Conservation (phyloP, 306 rosid species). For the Oxytropis ochrocephala region DNA sequence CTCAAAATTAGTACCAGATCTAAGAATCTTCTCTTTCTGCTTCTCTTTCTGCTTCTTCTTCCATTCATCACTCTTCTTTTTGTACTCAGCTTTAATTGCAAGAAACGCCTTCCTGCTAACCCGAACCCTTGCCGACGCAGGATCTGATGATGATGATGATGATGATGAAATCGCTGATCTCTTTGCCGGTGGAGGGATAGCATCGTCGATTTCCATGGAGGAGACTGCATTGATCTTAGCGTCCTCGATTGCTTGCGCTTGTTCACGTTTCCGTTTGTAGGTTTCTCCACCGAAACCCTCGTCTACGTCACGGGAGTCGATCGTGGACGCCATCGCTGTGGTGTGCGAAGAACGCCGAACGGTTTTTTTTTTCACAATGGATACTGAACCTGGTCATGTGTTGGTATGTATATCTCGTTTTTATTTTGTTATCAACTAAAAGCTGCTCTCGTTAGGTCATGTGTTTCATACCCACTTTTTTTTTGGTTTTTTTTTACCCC, state of each 20-base stretch:
- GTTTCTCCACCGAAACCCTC: constrained; percentile 96
- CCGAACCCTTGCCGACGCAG: constrained; percentile 57
- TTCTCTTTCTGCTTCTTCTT: constrained; percentile 89
- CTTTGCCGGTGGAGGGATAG: constrained; percentile 53
- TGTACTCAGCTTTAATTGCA: constrained; percentile 72
- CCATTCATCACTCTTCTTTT: constrained; percentile 70
- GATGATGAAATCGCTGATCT: constrained; percentile 52
- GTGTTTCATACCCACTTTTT: too few species aligned
- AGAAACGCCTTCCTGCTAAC: too few species aligned
- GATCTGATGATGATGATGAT: constrained; percentile 46
- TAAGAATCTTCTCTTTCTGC: constrained; percentile 78
- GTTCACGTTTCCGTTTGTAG: constrained; percentile 73
- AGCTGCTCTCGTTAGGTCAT: too few species aligned
- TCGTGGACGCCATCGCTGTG: constrained; percentile 63
- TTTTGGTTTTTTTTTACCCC: too few species aligned
- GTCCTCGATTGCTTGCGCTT: constrained; percentile 10
- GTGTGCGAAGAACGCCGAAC: background rate
- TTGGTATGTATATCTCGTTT: too few species aligned
- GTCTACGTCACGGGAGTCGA: constrained; percentile 76
- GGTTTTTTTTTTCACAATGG: too few species aligned
- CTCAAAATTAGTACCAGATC: constrained; percentile 75
- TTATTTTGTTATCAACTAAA: too few species aligned
- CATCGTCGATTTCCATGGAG: constrained; percentile 62
- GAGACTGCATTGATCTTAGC: background rate
- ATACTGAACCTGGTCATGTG: background rate